Conservation (phyloP, 164 flowering plant genomes). For the Tinospora cordifolia region DNA sequence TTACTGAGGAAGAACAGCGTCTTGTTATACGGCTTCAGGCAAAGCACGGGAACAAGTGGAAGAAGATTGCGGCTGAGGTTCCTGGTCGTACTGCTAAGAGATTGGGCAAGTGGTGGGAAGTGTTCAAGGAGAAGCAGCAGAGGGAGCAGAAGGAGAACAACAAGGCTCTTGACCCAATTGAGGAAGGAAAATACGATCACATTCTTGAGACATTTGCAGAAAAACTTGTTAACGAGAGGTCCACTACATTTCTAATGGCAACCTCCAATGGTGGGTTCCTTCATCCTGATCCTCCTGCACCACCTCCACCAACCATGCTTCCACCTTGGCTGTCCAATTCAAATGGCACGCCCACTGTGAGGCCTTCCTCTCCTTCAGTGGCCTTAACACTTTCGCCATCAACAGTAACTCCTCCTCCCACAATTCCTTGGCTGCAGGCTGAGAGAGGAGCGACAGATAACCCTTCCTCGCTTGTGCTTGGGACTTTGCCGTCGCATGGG, state of each 20-base stretch:
- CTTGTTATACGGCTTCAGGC: conserved; percentile 81
- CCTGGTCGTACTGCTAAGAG: conserved; percentile 87
- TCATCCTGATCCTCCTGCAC: conserved; percentile 35
- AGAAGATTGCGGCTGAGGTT: conserved; percentile 82
- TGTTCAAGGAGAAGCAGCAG: conserved; percentile 77
- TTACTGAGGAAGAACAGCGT: conserved; percentile 71
- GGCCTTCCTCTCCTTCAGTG: conserved; percentile 74
- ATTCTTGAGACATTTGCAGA: conserved; percentile 79
- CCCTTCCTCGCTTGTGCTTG: conserved; percentile 24
- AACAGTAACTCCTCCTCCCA: conserved; percentile 34
- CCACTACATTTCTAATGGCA: no score
- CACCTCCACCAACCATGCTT: conserved; percentile 38
- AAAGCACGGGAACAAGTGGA: conserved; percentile 93
- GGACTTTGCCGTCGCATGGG: conserved; percentile 26
- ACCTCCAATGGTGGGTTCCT: no score
- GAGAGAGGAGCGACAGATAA: conserved; percentile 32
- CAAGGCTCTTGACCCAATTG: no score
- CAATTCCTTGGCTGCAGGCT: conserved; percentile 55
- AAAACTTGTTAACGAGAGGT: conserved; percentile 75
- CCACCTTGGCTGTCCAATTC: no score
- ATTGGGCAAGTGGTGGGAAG: conserved; percentile 98
- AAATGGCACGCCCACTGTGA: no score
- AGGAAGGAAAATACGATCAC: conserved; percentile 61
- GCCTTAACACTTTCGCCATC: conserved; percentile 65
- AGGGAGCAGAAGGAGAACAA: conserved; percentile 45